Base-by-base conservation (phyloP, 225 moss, liverwort and hornwort genomes). In the Sphagnum tenellum region DNA sequence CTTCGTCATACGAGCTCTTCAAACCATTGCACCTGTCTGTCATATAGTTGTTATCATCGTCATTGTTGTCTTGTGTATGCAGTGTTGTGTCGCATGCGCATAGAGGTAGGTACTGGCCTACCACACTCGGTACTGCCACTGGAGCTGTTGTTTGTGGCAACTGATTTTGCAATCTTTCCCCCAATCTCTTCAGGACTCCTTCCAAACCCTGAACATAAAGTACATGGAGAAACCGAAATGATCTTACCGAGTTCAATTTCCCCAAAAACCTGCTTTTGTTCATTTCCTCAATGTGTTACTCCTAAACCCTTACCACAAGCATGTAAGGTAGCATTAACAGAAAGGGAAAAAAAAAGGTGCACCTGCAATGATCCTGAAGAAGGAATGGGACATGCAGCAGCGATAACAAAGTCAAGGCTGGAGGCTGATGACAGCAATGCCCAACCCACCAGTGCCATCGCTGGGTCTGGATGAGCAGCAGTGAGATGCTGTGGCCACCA, bases 401-500 rank as follows among this genome's bases (percentile, higher is more conserved):
- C 86, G 53, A 86, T 53, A 49, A 86, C 82, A 45, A 86, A 77
- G 60, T 86, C 86, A 58, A 86, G 9, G 56, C 75, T 80, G 71
- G 73, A 62, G 51, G 77, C 8, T 64, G 69, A 68, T 44, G 77
- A 76, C 57, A 71, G 67, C 4, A 75, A 71, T 13, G 57, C 73
- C 86, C 86, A 86, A 3, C 86, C 86, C 56, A 86, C 68, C 58
- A 86, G 82, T 45, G 77, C 83, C 82, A 83, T 71, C 9, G 78
- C 55, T 57, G 69, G 58, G 48, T 55, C 58, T 59, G 79, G 77
- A 56, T 76, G 63, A 46, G 71, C 71, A 47, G 47, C 63, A 63
- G 64, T 69, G 65, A 80, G 77, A 61, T 86, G 83, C 4, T 68
- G 69, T n/a, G 86, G 86, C 82, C 82, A 80, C 86, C 86, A 86